A percentile compares a stretch with the other conserved stretches of the same genome.
Evolutionary conservation across 225 moss, liverwort and hornwort genomes (phyloP).

Genomic region (Thuidium tamariscinum): DNA sequence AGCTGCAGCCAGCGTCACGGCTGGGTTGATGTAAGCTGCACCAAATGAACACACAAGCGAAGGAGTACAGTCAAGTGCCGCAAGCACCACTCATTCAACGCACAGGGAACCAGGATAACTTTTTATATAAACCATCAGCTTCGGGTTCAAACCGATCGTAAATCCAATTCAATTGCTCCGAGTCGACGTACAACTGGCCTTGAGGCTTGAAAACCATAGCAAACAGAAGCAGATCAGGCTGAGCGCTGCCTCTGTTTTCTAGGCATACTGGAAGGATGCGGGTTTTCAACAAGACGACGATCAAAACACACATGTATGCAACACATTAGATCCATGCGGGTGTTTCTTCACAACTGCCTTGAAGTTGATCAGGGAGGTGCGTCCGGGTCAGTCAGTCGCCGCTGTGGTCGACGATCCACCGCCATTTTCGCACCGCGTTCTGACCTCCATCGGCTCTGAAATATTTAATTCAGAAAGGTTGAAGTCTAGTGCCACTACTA

Average conservation of each 20-base stretch:
- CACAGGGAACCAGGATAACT: background rate
- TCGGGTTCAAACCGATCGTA: background rate
- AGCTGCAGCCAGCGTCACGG: constrained; percentile 26
- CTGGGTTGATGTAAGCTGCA: constrained; percentile 34
- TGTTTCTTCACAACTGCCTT: background rate
- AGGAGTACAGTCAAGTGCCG: background rate
- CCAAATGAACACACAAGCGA: background rate
- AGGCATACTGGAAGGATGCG: background rate
- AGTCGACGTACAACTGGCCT: background rate
- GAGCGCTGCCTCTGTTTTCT: background rate
- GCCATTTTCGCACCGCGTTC: background rate
- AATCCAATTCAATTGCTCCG: background rate
- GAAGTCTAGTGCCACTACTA: background rate
- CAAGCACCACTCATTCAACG: too few species aligned
- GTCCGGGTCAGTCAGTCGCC: background rate
- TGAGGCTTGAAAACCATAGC: background rate
- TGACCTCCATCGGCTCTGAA: background rate
- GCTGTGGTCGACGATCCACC: background rate
- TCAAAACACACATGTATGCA: background rate
- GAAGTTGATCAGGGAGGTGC: background rate
- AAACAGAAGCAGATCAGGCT: background rate
- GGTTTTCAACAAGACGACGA: background rate
- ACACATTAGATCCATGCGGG: too few species aligned
- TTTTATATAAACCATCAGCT: too few species aligned
- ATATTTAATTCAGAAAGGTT: background rate